Base-by-base conservation (phyloP, 1,139 yeast species). In the Magnusiomyces tetraspermus region DNA sequence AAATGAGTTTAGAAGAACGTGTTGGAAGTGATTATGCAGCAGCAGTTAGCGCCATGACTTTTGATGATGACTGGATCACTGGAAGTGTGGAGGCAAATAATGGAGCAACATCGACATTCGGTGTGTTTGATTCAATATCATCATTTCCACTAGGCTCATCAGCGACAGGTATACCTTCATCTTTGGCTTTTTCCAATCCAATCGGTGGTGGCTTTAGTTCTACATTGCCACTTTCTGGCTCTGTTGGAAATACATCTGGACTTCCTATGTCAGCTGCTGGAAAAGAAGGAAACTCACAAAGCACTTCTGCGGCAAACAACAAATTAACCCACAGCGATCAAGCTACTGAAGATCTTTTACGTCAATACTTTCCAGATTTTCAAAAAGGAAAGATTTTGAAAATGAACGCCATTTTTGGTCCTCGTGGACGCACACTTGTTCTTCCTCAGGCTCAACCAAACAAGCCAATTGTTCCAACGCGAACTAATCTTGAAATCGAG, bases 341-440 rank as follows among this genome's bases (percentile, higher is more conserved):
- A 5, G 21, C 46, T 2, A 28, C 36, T 19, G 58, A 65, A 63
- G 55, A 63, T 56, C 48, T 60, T 57, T 53, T 72, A 33, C 53
- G 59, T 42, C 57, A 59, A 40, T 80, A 79, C 61, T 86, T 76
- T 62, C 95, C 96, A 0, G 74, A 78, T 1, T 87, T 83, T 64
- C 72, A 75, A 49, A 72, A 71, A 17, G 75, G 78, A 41, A 73
- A 76, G 48, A 77, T 83, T 1, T 72, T 84, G 61, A 79, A 81
- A 60, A 80, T 84, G 76, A 87, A 84, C 64, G 67, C 78, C 5
- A 71, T 85, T 49, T 85, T 84, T 61, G 79, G 84, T 3, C 81
- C 88, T 1, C 74, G 76, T 24, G 85, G 90, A 0, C 68, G 72
- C 31, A 76, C 74, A 53, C 78, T 77, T 59, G 69, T 71, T 37